A percentile compares a stretch with the other conserved stretches of the same genome.
These are phyloP conservation scores for Ceratobasidium papillatum DNA, from an alignment of 1,284 basidiomycete genomes.

Conservation along the genomic window DNA sequence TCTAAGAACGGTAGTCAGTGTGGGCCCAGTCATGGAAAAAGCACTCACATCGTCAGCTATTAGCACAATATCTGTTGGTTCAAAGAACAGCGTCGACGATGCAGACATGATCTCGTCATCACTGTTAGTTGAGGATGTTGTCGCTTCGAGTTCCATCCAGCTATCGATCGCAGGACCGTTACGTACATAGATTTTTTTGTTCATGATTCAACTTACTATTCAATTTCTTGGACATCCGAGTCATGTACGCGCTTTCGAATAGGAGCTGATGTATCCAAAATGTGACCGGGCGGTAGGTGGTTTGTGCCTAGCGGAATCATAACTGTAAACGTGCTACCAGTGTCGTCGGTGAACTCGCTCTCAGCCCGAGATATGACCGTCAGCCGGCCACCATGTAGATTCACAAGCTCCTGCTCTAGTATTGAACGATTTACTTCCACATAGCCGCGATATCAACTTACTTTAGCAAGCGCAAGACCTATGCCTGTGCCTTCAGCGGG, in stretches of 20 bases:
- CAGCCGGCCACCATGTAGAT: slow-evolving; percentile 48
- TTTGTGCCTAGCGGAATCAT: slow-evolving; percentile 2
- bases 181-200: not conserved
- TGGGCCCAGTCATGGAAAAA: slow-evolving; percentile 3
- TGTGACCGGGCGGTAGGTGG: slow-evolving; percentile 7
- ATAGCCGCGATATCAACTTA: not conserved
- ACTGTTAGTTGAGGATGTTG: not conserved
- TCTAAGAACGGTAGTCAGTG: not conserved
- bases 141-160: not conserved
- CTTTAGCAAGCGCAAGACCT: slow-evolving; percentile 49
- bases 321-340: slow-evolving; percentile 25
- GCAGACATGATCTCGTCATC: not conserved
- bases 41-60: slow-evolving; percentile 44
- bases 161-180: not conserved
- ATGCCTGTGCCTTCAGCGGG: slow-evolving; percentile 51
- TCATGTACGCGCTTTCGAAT: not conserved
- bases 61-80: slow-evolving; percentile 46
- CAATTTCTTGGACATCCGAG: not conserved
- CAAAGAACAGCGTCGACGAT: slow-evolving; percentile 45
- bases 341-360: not conserved
- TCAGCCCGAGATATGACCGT: not conserved
- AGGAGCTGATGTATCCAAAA: not conserved
- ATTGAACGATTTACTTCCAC: not conserved
- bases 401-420: slow-evolving; percentile 48
- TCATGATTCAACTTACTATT: not conserved